These are phyloP conservation scores for Pouteria glomerata DNA, from an alignment of 148 eudicot genomes.

Conservation along the genomic window DNA sequence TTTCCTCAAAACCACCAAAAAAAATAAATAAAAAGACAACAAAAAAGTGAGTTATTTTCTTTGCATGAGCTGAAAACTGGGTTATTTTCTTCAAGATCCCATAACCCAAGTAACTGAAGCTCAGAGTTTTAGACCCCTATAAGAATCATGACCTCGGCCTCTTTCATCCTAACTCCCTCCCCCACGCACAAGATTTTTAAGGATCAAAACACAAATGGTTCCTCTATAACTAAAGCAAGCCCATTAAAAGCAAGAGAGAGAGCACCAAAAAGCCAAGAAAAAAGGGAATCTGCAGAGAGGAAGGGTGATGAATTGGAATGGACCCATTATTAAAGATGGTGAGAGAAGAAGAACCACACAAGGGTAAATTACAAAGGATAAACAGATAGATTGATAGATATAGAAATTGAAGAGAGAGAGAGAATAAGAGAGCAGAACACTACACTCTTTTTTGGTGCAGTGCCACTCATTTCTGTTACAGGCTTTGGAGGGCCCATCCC, in stretches of 20 bases:
- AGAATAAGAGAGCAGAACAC: conserved; percentile 14
- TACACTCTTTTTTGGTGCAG: conserved; percentile 41
- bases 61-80: conserved; percentile 33
- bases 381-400: not conserved
- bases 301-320: conserved; percentile 19
- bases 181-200: conserved; percentile 13
- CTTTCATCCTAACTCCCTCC: conserved; percentile 25
- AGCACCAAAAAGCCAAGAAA: conserved; percentile 24
- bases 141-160: conserved; percentile 17
- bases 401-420: not conserved
- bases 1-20: conserved; percentile 17
- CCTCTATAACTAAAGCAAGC: conserved; percentile 26
- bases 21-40: conserved; percentile 6
- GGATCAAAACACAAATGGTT: conserved; percentile 17
- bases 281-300: conserved; percentile 21
- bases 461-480: conserved; percentile 67
- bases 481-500: conserved; percentile 40
- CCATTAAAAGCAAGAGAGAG: conserved; percentile 20
- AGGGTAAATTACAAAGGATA: conserved; percentile 13
- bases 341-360: too few species aligned
- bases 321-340: conserved; percentile 31
- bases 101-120: conserved; percentile 41
- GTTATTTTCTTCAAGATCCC: conserved; percentile 32
- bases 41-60: conserved; percentile 18
- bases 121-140: conserved; percentile 18